Conservation (phyloP, 306 rosid genomes). For the Carpinus viminea region DNA sequence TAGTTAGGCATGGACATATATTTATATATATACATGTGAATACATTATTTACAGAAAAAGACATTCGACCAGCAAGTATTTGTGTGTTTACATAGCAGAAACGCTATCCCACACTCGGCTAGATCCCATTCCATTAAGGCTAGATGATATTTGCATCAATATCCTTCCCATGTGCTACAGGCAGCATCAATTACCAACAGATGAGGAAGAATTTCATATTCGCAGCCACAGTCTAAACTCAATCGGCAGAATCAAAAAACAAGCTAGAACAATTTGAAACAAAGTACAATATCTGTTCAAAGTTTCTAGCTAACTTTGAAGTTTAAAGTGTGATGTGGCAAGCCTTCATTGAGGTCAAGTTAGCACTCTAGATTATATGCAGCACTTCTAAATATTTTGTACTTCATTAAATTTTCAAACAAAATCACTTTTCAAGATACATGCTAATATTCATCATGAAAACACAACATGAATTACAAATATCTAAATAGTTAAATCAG, state of each 20-base stretch:
- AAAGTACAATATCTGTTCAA: background rate
- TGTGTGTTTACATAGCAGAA: background rate
- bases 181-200: no score
- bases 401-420: background rate
- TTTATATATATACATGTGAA: background rate
- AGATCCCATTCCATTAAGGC: no score
- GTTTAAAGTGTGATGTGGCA: background rate
- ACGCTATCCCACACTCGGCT: background rate
- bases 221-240: no score
- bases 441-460: no score
- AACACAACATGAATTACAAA: no score
- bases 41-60: background rate
- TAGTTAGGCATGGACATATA: slow-evolving; percentile 21
- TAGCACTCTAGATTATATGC: background rate
- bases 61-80: background rate
- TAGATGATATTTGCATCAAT: no score
- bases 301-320: background rate
- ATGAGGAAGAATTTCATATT: no score
- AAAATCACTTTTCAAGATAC: no score
- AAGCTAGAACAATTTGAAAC: background rate
- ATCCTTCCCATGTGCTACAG: no score
- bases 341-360: background rate
- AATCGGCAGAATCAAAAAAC: no score
- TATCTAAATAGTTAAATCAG: background rate
- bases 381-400: background rate